These are phyloP conservation scores for Dendrobium huoshanense DNA, from an alignment of 106 monocot species.

Conservation along the genomic window DNA sequence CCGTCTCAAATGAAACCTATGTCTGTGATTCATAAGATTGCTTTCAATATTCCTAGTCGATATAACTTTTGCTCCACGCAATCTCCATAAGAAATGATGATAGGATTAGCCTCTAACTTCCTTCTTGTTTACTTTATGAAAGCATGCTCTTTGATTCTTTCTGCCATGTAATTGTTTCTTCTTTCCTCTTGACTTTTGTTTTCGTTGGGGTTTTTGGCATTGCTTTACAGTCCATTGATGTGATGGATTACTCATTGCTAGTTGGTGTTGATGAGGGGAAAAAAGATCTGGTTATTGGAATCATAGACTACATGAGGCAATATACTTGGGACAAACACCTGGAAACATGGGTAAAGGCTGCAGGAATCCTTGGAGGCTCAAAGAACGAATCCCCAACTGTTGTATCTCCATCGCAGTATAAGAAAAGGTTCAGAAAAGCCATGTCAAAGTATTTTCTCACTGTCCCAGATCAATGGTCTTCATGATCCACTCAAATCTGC, in stretches of 20 bases:
- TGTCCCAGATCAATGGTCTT: slow-evolving; percentile 39
- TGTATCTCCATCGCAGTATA: slow-evolving; percentile 75
- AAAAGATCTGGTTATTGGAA: slow-evolving; percentile 84
- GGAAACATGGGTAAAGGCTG: slow-evolving; percentile 88
- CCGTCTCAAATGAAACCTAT: too few species aligned
- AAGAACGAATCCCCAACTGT: slow-evolving; percentile 75
- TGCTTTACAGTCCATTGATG: slow-evolving; percentile 54
- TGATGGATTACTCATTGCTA: slow-evolving; percentile 92
- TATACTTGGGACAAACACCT: slow-evolving; percentile 97
- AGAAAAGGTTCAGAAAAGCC: slow-evolving; percentile 90
- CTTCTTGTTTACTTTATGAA: background rate
- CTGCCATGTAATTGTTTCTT: background rate
- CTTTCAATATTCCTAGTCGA: background rate
- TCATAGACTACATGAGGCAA: slow-evolving; percentile 86
- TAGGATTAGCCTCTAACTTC: background rate
- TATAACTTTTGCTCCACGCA: background rate
- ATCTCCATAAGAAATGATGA: background rate
- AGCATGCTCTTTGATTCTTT: background rate
- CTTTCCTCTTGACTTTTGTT: background rate
- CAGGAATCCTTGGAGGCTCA: slow-evolving; percentile 79
- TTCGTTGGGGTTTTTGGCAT: background rate
- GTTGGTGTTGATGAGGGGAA: slow-evolving; percentile 72
- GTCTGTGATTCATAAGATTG: background rate
- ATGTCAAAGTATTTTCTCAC: slow-evolving; percentile 88
- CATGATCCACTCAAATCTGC: background rate